phyloP scores from a whole-genome alignment of 1,284 basidiomycete genomes.

The Sanghuangporus weigelae region DNA sequence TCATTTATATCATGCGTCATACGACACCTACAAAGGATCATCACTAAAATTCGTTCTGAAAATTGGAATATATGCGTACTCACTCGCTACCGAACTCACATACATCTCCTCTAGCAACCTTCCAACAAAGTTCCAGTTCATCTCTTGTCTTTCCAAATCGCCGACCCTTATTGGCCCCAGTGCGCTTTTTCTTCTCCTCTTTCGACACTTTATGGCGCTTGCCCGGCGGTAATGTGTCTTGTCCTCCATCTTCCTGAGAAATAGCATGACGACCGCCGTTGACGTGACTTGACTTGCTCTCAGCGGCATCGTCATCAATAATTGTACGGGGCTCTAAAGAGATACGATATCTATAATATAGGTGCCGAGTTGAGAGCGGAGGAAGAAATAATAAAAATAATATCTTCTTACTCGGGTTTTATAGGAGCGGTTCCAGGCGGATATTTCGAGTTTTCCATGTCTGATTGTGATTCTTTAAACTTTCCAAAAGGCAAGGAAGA shows the following conservation, averaged over 20 bases:
- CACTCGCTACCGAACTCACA: slow-evolving; percentile 66
- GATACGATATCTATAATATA: slow-evolving; percentile 51
- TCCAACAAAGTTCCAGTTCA: slow-evolving; percentile 73
- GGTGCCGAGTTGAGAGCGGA: background rate
- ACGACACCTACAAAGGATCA: slow-evolving; percentile 52
- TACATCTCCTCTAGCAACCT: slow-evolving; percentile 52
- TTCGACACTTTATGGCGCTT: slow-evolving; percentile 44
- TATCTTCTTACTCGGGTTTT: slow-evolving; percentile 59
- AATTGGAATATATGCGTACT: slow-evolving; percentile 22
- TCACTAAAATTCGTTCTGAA: background rate
- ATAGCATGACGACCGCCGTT: slow-evolving; percentile 24
- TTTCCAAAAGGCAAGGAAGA: background rate
- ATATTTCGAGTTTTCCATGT: background rate
- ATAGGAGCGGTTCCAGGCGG: slow-evolving; percentile 63
- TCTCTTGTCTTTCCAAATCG: slow-evolving; percentile 68
- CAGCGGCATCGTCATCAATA: slow-evolving; percentile 75
- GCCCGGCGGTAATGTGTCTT: slow-evolving; percentile 25
- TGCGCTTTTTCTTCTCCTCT: slow-evolving; percentile 65
- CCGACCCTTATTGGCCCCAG: slow-evolving; percentile 76
- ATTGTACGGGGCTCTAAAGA: slow-evolving; percentile 32
- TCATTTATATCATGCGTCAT: slow-evolving; percentile 74
- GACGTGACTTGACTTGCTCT: slow-evolving; percentile 47
- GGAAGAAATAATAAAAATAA: background rate
- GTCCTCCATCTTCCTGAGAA: slow-evolving; percentile 24
- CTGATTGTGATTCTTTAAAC: background rate